These are phyloP conservation scores for Penicillium canescens DNA, from an alignment of 495 filamentous ascomycete genomes.

Conservation along the genomic window DNA sequence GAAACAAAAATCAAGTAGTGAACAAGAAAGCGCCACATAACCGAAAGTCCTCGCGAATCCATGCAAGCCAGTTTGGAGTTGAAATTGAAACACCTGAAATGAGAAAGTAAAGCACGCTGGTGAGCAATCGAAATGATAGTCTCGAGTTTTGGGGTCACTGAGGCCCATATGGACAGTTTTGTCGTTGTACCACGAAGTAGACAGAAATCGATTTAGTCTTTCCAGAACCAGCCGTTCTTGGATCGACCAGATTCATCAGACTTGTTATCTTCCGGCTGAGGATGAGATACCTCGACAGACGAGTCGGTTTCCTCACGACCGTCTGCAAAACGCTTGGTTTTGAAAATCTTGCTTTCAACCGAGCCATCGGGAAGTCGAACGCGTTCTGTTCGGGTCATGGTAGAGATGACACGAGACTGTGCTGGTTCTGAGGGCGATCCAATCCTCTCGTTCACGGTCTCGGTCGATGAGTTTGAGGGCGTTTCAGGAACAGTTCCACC, in stretches of 20 bases:
- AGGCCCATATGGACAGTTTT: too few species aligned
- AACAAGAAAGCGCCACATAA: too few species aligned
- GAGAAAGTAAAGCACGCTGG: slow-evolving; percentile 11
- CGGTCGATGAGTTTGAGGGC: slow-evolving; percentile 2
- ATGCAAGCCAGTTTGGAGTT: too few species aligned
- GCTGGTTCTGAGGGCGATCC: neutral
- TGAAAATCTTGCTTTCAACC: slow-evolving; percentile 56
- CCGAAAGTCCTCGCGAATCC: too few species aligned
- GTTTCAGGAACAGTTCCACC: slow-evolving; percentile 31
- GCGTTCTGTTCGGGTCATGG: slow-evolving; percentile 57
- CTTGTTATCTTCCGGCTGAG: slow-evolving; percentile 5
- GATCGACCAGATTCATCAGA: slow-evolving; percentile 16
- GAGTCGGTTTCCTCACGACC: slow-evolving; percentile 61
- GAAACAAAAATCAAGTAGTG: too few species aligned
- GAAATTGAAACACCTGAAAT: too few species aligned
- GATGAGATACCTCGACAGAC: slow-evolving; percentile 34
- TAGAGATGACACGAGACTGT: slow-evolving; percentile 50
- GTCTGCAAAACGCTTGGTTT: slow-evolving; percentile 63
- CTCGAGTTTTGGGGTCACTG: too few species aligned
- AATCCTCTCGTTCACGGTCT: slow-evolving; percentile 3
- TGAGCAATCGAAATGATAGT: slow-evolving; percentile 4
- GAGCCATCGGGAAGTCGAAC: slow-evolving; percentile 59
- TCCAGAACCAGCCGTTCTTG: slow-evolving; percentile 47
- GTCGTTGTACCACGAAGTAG: too few species aligned
- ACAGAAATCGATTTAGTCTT: slow-evolving; percentile 17